phyloP scores from a whole-genome alignment of 2,329 filamentous ascomycete genomes.

The Colletotrichum australisinense region DNA sequence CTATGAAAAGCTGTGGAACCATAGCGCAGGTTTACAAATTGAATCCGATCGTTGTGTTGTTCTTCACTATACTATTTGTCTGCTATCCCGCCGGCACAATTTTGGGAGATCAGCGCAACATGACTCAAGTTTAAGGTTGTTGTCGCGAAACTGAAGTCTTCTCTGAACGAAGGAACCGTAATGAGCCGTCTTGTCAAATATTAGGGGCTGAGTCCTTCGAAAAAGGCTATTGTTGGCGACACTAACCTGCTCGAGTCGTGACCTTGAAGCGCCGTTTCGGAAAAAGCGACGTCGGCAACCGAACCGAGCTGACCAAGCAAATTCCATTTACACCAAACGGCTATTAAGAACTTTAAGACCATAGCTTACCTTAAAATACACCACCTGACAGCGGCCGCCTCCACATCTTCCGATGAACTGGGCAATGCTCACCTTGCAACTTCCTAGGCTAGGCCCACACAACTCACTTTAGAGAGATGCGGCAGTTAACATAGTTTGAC shows the following conservation, averaged over 20 bases:
- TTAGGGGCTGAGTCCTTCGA: background rate
- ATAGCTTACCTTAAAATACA: background rate
- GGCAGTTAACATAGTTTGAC: background rate
- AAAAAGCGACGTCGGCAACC: background rate
- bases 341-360: background rate
- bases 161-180: background rate
- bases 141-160: background rate
- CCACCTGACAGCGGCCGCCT: background rate
- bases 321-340: background rate
- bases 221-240: background rate
- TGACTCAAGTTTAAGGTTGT: background rate
- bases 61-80: background rate
- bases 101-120: background rate
- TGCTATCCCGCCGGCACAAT: background rate
- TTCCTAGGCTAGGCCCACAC: background rate
- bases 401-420: background rate
- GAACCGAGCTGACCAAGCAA: background rate
- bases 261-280: background rate
- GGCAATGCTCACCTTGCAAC: background rate
- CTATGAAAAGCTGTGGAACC: too few species aligned
- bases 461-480: background rate
- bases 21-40: too few species aligned
- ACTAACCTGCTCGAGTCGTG: background rate
- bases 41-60: background rate
- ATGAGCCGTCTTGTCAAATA: background rate